Evolutionary conservation across 495 filamentous ascomycete genomes (phyloP), one percentile per base, ranked within the genome.

Genomic region (Aspergillus sparsus): DNA sequence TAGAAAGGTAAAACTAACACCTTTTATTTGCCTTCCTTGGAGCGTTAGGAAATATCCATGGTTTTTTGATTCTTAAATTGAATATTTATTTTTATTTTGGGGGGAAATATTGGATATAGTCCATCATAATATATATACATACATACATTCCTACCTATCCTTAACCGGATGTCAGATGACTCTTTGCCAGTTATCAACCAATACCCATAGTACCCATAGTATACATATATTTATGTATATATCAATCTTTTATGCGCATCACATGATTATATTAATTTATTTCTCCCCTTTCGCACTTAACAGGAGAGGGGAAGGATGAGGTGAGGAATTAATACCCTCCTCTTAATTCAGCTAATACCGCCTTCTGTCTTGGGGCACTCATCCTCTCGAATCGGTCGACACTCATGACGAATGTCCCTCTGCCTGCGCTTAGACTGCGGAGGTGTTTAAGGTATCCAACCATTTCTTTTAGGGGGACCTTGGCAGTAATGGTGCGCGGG

Each of bases 381-480:
- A 99, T 90, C 69, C 82, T 83, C 77, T 98, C 93, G 72, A 96
- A 99, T 39, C 84, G 84, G 77, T 96, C 93, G 36, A 95, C 85
- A 51, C 81, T 86, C 91, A 99, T 93, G 32, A 94, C 89, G 72
- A 99, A 91, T 6, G 91, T 90, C 31, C 96, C 95, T 32, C 94
- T 81, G 0, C 95, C 95, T 9, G 86, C 87, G 13, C 93, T 99
- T 76, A 96, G 74, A 71, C 89, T 91, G 42, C 95, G 77, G 68
- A 99, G 75, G 71, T 95, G 90, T 72, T 89, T 92, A 66, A 98
- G 74, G 74, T 99, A 99, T 35, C 93, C 92, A 52, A 97, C 89
- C 93, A 98, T 97, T 73, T 98, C 93, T 71, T 92, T 93, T 56
- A 98, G 75, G 44, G 95, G 95, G 33, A 97, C 92, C 60, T 88